Evolutionary conservation across 345 rosid genomes (phyloP), one percentile per base, ranked within the genome.

Genomic region (Trapa incisa): DNA sequence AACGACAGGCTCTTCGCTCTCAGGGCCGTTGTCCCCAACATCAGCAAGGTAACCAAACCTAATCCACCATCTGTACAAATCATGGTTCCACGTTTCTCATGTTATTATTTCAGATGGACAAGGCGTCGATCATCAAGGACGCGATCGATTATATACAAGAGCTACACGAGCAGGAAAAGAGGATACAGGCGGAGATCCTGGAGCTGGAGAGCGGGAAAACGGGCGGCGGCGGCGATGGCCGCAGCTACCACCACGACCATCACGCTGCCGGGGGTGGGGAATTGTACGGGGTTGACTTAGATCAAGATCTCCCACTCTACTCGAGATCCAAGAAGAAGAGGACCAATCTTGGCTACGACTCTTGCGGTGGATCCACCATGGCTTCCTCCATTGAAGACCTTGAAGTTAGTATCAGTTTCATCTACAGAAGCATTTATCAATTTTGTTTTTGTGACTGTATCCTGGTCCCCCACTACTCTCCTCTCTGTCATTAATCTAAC

Each of bases 41-140:
- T 94, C 41, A 91, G 85, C 67, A 94, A 94, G 91, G 97, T 89
- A 48, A 62, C 6, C 29, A 22, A 22, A 22, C 29, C 29, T 22
- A 22, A 22, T 22, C 41, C 5, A 45, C 50, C 50, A 29, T 16
- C 61, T 12, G 50, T 2, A 5, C 22, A 0, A 37, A 22, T 29
- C 14, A 29, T 6, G 36, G 37, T 10, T 22, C 61, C 12, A 29
- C 5, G 11, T 22, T 57, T 57, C 3, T 22, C 1, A 6, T 2
- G 36, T 22, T 32, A 7, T 29, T 29, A 2, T 11, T 56, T 1
- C 58, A 94, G 99, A 94, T 94, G 99, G 99, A 94, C 71, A 94
- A 89, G 82, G 99, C 99, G 16, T 94, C 99, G n/a, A 94, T 94
- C 73, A 81, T 94, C 68, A 94, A 87, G 75, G 99, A 94, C 41